phyloP scores from a whole-genome alignment of 2,329 filamentous ascomycete species.

The Ceratocystis destructans region DNA sequence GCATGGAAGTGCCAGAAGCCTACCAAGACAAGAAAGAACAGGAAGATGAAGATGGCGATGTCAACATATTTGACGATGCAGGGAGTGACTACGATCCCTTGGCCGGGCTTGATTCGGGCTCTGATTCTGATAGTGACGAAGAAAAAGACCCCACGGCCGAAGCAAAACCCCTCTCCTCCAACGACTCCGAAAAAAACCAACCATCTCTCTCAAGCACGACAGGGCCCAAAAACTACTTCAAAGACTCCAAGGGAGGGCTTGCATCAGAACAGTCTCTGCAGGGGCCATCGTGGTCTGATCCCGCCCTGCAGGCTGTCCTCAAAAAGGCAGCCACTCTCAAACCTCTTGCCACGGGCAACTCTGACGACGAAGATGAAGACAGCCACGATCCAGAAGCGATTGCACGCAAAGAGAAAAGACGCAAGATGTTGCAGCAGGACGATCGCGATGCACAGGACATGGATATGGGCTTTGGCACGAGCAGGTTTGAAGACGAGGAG shows the following conservation, averaged over 20 bases:
- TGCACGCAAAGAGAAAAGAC: constrained; percentile 53
- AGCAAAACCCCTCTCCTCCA: background rate
- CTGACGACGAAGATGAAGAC: constrained; percentile 26
- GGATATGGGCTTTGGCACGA: constrained; percentile 87
- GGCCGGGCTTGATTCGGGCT: constrained; percentile 38
- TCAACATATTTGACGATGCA: constrained; percentile 52
- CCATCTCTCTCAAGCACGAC: constrained; percentile 31
- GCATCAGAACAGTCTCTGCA: constrained; percentile 39
- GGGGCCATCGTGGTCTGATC: constrained; percentile 51
- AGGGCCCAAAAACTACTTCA: constrained; percentile 47
- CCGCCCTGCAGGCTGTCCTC: constrained; percentile 67
- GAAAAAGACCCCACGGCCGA: constrained; percentile 23
- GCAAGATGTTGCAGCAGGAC: constrained; percentile 57
- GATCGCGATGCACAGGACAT: constrained; percentile 80
- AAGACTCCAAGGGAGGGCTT: constrained; percentile 41
- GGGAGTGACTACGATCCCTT: constrained; percentile 56
- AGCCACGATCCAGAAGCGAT: constrained; percentile 30
- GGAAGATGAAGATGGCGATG: constrained; percentile 40
- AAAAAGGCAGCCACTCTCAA: constrained; percentile 64
- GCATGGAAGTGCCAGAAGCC: constrained; percentile 52
- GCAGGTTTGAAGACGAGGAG: constrained; percentile 74
- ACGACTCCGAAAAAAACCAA: background rate
- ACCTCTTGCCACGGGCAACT: constrained; percentile 30
- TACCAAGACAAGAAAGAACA: constrained; percentile 36
- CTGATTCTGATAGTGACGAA: constrained; percentile 32